These are phyloP conservation scores for Populus hybrid DNA, from an alignment of 441 rosid species.

Conservation along the genomic window DNA sequence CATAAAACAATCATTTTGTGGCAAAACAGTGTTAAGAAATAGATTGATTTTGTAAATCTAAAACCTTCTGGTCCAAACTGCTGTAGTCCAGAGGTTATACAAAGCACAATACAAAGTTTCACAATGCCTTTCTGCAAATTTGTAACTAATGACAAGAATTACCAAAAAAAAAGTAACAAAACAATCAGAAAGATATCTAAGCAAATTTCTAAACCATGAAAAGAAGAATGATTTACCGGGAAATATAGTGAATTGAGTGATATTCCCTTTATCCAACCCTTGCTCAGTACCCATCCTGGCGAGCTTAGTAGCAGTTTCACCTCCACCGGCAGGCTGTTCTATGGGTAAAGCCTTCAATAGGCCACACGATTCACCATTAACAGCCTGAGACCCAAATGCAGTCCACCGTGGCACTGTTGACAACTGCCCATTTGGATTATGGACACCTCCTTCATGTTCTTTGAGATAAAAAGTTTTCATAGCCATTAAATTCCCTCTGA, in stretches of 20 bases:
- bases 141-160: background rate
- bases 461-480: constrained; percentile 52
- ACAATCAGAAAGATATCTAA: background rate
- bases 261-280: constrained; percentile 36
- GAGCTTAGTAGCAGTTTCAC: constrained; percentile 30
- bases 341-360: constrained; percentile 37
- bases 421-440: constrained; percentile 43
- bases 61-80: background rate
- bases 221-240: constrained; percentile 41
- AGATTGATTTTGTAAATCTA: background rate
- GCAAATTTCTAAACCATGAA: constrained; percentile 1
- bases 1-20: background rate
- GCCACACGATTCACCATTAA: constrained; percentile 42
- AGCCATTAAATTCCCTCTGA: constrained; percentile 51
- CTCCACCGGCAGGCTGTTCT: constrained; percentile 31
- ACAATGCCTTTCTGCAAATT: background rate
- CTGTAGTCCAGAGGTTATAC: background rate
- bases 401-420: constrained; percentile 69
- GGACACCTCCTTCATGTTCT: constrained; percentile 55
- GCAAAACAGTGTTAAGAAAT: background rate
- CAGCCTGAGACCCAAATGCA: constrained; percentile 51
- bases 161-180: background rate
- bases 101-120: background rate
- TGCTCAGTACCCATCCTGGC: constrained; percentile 30
- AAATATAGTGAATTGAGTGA: constrained; percentile 52